Base-by-base conservation (phyloP, 2,329 filamentous ascomycete genomes). In the Botrytis porri region DNA sequence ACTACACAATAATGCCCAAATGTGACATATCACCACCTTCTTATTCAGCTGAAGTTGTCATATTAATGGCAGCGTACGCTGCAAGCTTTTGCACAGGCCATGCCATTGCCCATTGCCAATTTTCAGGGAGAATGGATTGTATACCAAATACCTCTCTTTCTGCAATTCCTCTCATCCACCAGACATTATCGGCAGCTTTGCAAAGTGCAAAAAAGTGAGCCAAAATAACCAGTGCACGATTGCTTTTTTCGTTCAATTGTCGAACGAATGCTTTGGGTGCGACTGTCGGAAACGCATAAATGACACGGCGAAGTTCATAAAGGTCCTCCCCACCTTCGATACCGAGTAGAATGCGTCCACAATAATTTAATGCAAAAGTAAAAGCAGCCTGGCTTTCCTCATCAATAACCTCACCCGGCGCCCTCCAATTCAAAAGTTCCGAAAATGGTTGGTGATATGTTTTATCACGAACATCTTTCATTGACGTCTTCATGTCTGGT, bases 101-200 rank as follows among this genome's bases (percentile, higher is more conserved):
- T 57, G 51, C 37, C 37, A 60, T 60, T 59, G 37, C 54, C 45
- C 37, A 69, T 32, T 69, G 66, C 66, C 37, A 45, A 16, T 18
- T 29, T 32, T 69, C 66, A 18, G 37, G 51, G 8, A 69, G 37
- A 57, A 69, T 35, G 2, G 51, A 43, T 8, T 59, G 66, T 22
- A 69, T 69, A 22, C 51, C 51, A 43, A 59, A 35, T 9, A 69
- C 37, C n/a, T 60, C 66, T 54, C 51, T 54, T 32, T 69, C 51
- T 25, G 51, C 18, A 32, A 69, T 45, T 8, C 37, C 37, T 18
- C 51, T 57, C 66, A 69, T 59, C n/a, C 51, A 69, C 37, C 51
- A 69, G 22, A 39, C 37, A 10, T 60, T 41, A 45, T 69, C 66
- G 2, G 12, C 48, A 39, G 51, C 66, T 25, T 60, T 69, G 20